Evolutionary conservation across 2,329 filamentous ascomycete species (phyloP), one percentile per base, ranked within the genome.

Genomic region (Lecanicillium sp.): DNA sequence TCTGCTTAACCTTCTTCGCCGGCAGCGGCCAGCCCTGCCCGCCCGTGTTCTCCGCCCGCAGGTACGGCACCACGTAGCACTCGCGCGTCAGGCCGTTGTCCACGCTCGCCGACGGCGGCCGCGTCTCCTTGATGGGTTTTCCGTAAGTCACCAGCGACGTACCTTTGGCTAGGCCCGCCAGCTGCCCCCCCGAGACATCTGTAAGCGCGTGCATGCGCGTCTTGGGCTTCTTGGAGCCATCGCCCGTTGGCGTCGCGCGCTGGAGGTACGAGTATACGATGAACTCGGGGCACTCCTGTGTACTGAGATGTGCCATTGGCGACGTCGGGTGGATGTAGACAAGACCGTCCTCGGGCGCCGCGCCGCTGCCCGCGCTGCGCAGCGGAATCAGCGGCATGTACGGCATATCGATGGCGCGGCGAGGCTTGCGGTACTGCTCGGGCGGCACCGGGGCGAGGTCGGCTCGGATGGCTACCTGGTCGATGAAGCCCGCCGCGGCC

Each of bases 241-340:
- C 67, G 0, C 74, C 68, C 4, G 79, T 69, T 0, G 73, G 68
- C 1, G 77, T 71, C 3, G 81, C 72, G 49, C 83, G 82, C 62
- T 95, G 90, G 3, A 98, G 79, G 60, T 91, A 84, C 12, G 83
- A 83, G 70, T 96, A 98, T 15, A 95, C 75, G 50, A 97, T 77
- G 61, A 91, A 97, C 51, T 87, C 79, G 0, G 93, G 93, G 56
- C 93, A 87, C 65, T 91, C 86, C 48, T 79, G 78, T 0, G 76
- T 68, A 54, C 80, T 78, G 53, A 84, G 63, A 64, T 86, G 76
- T 32, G 91, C 81, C 8, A 98, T 77, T 3, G 89, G 75, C 2
- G 90, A 95, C 0, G 85, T 80, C 0, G 93, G 90, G 63, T 97
- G 93, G 37, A 97, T 79, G 62, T 87, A 97, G 2, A 96, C 89